Percentiles rank a stretch among this genome's conserved stretches.
Conservation (phyloP, 2,329 filamentous ascomycete species). For the Colletotrichum coccodes region DNA sequence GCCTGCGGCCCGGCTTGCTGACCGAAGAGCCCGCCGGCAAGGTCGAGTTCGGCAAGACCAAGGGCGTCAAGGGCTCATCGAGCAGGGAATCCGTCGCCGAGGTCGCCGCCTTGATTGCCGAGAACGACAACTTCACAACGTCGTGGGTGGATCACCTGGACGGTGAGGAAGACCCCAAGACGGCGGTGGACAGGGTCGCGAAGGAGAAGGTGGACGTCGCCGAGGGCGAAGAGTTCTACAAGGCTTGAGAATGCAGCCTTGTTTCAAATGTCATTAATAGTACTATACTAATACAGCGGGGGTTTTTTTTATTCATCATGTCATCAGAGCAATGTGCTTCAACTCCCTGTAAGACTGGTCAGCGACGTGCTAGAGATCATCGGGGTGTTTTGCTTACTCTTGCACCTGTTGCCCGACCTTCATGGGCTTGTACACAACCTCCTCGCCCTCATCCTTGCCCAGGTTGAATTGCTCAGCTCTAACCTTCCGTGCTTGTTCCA, state of each 20-base stretch:
- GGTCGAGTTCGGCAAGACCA: constrained; percentile 58
- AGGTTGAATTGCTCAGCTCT: constrained; percentile 57
- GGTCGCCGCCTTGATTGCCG: constrained; percentile 66
- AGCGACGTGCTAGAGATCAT: background rate
- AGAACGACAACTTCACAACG: constrained; percentile 55
- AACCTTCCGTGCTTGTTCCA: constrained; percentile 54
- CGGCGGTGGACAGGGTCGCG: constrained; percentile 60
- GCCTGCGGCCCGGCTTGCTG: constrained; percentile 63
- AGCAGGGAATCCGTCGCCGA: constrained; percentile 70
- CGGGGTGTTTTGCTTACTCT: constrained; percentile 50
- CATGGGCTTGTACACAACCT: constrained; percentile 59
- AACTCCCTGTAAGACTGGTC: constrained; percentile 51
- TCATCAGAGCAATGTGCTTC: constrained; percentile 63
- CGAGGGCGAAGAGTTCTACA: constrained; percentile 60
- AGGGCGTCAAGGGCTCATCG: constrained; percentile 49
- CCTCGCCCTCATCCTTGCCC: constrained; percentile 64
- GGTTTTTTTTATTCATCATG: constrained; percentile 1
- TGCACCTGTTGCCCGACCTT: constrained; percentile 71
- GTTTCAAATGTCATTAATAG: constrained; percentile 9
- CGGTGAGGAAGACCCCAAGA: constrained; percentile 58
- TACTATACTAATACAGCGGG: constrained; percentile 17
- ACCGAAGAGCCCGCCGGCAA: constrained; percentile 59
- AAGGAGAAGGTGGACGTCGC: constrained; percentile 60
- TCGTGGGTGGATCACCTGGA: constrained; percentile 66
- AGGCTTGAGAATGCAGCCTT: constrained; percentile 2